These are phyloP conservation scores for Sordaria brevicollis DNA, from an alignment of 495 filamentous ascomycete genomes.

Conservation along the genomic window DNA sequence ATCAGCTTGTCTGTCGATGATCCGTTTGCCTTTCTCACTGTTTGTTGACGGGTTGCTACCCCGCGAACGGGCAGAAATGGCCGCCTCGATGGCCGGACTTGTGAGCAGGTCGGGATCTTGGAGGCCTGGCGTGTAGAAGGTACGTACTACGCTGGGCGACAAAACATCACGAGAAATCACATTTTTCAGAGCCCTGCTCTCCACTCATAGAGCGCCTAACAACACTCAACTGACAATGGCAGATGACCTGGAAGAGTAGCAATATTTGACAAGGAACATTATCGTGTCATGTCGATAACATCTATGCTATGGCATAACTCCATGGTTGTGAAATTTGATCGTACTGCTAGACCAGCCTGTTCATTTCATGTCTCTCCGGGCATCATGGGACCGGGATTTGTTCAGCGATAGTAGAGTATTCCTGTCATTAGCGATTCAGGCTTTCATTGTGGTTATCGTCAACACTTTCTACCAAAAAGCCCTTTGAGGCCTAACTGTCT, in stretches of 20 bases:
- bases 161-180: background rate
- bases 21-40: background rate
- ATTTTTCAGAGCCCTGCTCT: background rate
- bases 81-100: background rate
- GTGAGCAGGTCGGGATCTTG: background rate
- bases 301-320: no score
- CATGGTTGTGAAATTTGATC: no score
- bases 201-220: background rate
- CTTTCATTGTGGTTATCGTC: background rate
- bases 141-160: background rate
- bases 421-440: background rate
- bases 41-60: background rate
- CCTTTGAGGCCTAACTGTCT: background rate
- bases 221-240: background rate
- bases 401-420: background rate
- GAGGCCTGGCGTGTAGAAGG: background rate
- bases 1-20: background rate
- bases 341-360: no score
- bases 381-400: background rate
- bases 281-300: no score
- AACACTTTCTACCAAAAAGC: background rate
- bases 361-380: no score
- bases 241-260: background rate
- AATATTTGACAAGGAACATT: no score
- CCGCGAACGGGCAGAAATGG: background rate